Conservation (phyloP, 2,329 filamentous ascomycete species). For the Didymellaceae sp. region DNA sequence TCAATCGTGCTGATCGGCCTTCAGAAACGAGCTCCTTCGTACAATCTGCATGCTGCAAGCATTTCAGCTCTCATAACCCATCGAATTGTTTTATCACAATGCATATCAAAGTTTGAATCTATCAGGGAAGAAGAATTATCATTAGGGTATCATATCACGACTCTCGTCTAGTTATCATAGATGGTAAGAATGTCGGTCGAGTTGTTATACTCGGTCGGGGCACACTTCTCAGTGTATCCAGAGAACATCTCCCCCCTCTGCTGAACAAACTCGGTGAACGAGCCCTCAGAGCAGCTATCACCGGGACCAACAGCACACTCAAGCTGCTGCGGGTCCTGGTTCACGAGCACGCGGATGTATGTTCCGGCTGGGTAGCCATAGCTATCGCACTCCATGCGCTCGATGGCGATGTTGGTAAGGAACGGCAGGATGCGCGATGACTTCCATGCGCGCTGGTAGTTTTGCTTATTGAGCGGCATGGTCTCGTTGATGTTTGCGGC, state of each 20-base stretch:
- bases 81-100: too few species aligned
- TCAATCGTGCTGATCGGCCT: too few species aligned
- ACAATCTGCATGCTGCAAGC: too few species aligned
- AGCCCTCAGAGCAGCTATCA: conserved; percentile 56
- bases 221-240: conserved; percentile 52
- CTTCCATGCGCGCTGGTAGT: conserved; percentile 68
- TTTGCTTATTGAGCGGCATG: conserved; percentile 68
- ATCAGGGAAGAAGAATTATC: neutral
- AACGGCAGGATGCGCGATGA: conserved; percentile 70
- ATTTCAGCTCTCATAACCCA: too few species aligned
- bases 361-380: conserved; percentile 60
- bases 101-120: too few species aligned
- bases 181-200: conserved; percentile 51
- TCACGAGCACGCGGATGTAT: conserved; percentile 60
- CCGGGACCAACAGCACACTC: conserved; percentile 59
- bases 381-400: conserved; percentile 68
- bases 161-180: conserved; percentile 29
- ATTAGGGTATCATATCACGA: conserved; percentile 8
- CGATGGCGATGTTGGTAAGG: conserved; percentile 69
- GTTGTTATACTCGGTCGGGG: conserved; percentile 50
- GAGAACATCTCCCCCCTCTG: conserved; percentile 53
- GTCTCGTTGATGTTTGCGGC: conserved; percentile 64
- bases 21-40: too few species aligned
- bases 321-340: conserved; percentile 58
- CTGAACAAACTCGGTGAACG: conserved; percentile 54